Base-by-base conservation (phyloP, 768 basidiomycete genomes). In the Phlebiopsis gigantea region DNA sequence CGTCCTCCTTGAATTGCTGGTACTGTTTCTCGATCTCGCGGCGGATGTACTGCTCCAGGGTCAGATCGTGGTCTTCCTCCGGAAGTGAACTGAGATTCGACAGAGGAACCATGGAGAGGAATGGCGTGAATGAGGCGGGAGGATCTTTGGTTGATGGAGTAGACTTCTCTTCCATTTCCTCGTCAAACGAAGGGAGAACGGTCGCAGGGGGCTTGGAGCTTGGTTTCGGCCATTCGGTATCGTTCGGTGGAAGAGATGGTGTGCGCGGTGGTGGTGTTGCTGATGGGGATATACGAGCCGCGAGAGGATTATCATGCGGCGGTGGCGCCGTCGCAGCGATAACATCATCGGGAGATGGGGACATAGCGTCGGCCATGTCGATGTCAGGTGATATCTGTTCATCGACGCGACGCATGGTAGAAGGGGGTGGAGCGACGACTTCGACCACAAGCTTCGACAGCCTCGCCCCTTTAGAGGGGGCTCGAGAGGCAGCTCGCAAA, bases 1-100 rank as follows among this genome's bases (percentile, higher is more conserved):
- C 84, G 57, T 85, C 80, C 46, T 63, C 63, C 69, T 74, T 68
- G 64, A 86, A 75, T 56, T 77, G 80, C 61, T 85, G 82, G 61
- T 81, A 83, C 69, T 90, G 79, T 46, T 81, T 69, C 60, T 77
- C 77, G 68, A 90, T 87, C 71, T 93, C 90, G 61, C 82, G 80
- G 54, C 85, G 77, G 57, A 93, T 84, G 82, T 89, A 89, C 64
- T 93, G 82, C 64, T 93, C 91, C 47, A 94, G 78, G 0, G 90
- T 88, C 88, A 93, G 86, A 19, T 76, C 71, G 57, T 85, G 75
- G 66, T 93, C 88, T 19, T 80, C 81, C 45, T 87, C 86, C 5
- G 77, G 82, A 41, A 90, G 72, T 22, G 61, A 60, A 12, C 57
- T 34, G 10, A 69, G 60, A 43, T 64, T 58, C 43, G 60, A 61